phyloP scores from a whole-genome alignment of 2,329 filamentous ascomycete species.

The Podosphaera leucotricha region DNA sequence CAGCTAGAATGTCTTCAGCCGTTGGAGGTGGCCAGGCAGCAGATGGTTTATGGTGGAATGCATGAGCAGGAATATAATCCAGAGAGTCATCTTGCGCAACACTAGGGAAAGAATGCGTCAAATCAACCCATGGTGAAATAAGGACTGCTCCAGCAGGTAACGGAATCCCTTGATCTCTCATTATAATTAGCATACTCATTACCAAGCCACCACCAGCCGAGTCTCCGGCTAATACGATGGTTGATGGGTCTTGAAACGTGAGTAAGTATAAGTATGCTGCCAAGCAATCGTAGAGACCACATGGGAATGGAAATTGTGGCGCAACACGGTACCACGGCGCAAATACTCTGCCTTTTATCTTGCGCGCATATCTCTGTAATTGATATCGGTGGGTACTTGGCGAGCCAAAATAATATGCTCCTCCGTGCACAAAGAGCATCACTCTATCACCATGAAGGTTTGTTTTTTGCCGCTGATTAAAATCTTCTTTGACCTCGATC shows the following conservation, averaged over 20 bases:
- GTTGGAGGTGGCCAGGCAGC: slow-evolving; percentile 88
- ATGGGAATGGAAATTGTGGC: slow-evolving; percentile 90
- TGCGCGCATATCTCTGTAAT: slow-evolving; percentile 84
- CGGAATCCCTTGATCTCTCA: slow-evolving; percentile 64
- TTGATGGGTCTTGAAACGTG: slow-evolving; percentile 48
- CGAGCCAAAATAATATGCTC: slow-evolving; percentile 87
- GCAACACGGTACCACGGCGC: slow-evolving; percentile 71
- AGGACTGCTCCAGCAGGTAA: slow-evolving; percentile 75
- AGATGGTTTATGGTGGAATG: slow-evolving; percentile 80
- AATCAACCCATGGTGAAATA: slow-evolving; percentile 86
- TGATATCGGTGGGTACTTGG: slow-evolving; percentile 93
- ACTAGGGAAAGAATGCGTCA: slow-evolving; percentile 89
- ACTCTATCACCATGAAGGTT: slow-evolving; percentile 42
- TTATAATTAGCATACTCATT: slow-evolving; percentile 49
- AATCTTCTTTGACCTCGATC: slow-evolving; percentile 84
- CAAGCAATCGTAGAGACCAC: slow-evolving; percentile 71
- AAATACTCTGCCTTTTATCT: slow-evolving; percentile 73
- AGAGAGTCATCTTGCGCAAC: slow-evolving; percentile 45
- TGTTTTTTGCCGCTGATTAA: slow-evolving; percentile 42
- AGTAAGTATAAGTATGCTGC: slow-evolving; percentile 73
- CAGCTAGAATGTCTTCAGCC: too few species aligned
- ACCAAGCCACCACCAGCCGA: slow-evolving; percentile 88
- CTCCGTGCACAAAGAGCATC: slow-evolving; percentile 87
- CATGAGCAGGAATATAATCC: slow-evolving; percentile 73
- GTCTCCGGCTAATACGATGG: slow-evolving; percentile 74